Base-by-base conservation (phyloP, 2,329 filamentous ascomycete species). In the Diaporthe sp. region DNA sequence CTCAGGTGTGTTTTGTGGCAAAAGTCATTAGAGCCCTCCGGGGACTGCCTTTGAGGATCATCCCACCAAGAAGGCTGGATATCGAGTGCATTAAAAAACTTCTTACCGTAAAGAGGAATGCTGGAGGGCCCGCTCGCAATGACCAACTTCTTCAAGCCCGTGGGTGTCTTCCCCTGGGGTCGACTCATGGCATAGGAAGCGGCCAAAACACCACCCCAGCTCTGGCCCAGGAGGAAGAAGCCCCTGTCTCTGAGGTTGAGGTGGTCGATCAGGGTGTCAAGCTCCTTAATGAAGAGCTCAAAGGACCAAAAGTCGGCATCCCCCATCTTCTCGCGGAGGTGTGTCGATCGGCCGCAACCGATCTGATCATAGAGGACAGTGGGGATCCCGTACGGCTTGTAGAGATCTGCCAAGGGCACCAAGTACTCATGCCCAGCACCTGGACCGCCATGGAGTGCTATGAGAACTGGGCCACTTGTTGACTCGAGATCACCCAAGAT, bases 361-460 rank as follows among this genome's bases (percentile, higher is more conserved):
- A 90, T 83, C 76, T 90, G 88, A 77, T 90, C 88, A 78, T 90
- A 90, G 79, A 89, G 85, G 17, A 90, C 79, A 1, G 89, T 80
- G 0, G 88, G 86, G 12, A 73, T 77, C 34, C 73, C 77, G 2
- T 81, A 62, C 37, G 62, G 51, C 42, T 73, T 51, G 42, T 49
- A 57, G 15, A 78, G 51, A n/a, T 78, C 76, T 37, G 73, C 58
- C 67, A 75, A 57, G 7, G 74, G 73, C 5, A 68, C 77, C 19
- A 87, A 76, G 75, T 87, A 87, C n/a, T 86, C 82, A 75, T 87
- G 85, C 17, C 83, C 82, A 37, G 84, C 82, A n/a, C 87, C 87
- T 5, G 86, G 86, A 0, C 86, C 87, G 59, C 87, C 86, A 76
- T 88, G 87, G 22, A 72, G 51, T 10, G 49, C 72, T 39, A 75